Evolutionary conservation across 2,329 filamentous ascomycete genomes (phyloP), one percentile per base, ranked within the genome.

Genomic region (Cryphonectria carpinicola): DNA sequence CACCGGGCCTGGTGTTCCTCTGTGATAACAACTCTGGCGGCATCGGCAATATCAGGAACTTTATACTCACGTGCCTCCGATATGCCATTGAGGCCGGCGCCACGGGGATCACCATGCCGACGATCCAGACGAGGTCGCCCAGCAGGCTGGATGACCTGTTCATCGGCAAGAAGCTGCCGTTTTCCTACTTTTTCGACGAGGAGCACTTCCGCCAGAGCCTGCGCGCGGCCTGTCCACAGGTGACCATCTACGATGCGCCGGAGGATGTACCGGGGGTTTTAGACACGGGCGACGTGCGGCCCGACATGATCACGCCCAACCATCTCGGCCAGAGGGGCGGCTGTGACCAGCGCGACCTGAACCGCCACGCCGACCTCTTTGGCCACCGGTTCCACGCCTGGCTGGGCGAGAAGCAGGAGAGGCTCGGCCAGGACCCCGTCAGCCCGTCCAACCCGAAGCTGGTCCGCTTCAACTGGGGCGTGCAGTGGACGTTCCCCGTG

Each of bases 21-120:
- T 86, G 84, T 78, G 84, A 84, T 75, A 85, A 85, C 76, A 86
- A 86, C 74, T 83, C 83, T 3, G 84, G 84, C 3, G 84, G 84
- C 37, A 82, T 86, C 64, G 84, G 84, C 28, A 86, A 86, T 70
- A 85, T 86, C 49, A 79, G 84, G 67, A 85, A 84, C 74, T 86
- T 84, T 74, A 84, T 86, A 61, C 79, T 86, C 67, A 86, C 83
- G 11, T 86, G 84, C 69, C 71, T 86, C 32, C 82, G 84, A 28
- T 86, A 86, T 72, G 83, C 81, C 25, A 81, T 86, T 71, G 83
- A 84, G 37, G 82, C 82, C 8, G 84, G 84, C 37, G 84, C 84
- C 4, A 81, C 82, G 0, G 83, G 82, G 0, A 73, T 86, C 1
- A 80, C 84, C 7, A 77, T 86, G 70, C 84, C 84, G 1, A 80